phyloP scores from a whole-genome alignment of 164 flowering plant species.

The Umbilicus rupestris region DNA sequence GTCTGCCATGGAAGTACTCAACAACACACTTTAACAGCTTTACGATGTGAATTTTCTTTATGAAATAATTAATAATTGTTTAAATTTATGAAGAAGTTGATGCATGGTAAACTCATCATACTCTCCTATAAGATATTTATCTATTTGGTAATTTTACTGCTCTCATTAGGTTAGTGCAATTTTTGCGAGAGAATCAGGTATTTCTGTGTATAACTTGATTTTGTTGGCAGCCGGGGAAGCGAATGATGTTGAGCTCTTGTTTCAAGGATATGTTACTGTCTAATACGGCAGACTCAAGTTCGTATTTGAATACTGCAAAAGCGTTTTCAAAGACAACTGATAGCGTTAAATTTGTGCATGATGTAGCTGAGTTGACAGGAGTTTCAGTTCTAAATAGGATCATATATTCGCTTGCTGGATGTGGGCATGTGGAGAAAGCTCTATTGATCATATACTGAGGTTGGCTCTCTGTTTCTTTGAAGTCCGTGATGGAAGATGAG shows the following conservation, averaged over 20 bases:
- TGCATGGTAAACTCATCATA: too few relatives aligned
- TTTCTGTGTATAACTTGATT: slow-evolving; percentile 32
- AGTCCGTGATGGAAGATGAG: too few relatives aligned
- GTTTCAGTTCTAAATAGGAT: slow-evolving; percentile 44
- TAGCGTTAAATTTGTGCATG: slow-evolving; percentile 32
- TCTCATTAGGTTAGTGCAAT: slow-evolving; percentile 31
- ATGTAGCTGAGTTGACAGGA: slow-evolving; percentile 37
- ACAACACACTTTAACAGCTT: too few relatives aligned
- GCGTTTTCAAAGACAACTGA: slow-evolving; percentile 38
- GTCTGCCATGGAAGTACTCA: too few relatives aligned
- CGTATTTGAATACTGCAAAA: slow-evolving; percentile 47
- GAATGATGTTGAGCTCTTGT: slow-evolving; percentile 32
- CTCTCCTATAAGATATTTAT: too few relatives aligned
- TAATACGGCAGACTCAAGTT: slow-evolving; percentile 23
- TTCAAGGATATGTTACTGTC: slow-evolving; percentile 42
- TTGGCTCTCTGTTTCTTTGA: too few relatives aligned
- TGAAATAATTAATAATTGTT: too few relatives aligned
- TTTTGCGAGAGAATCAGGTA: slow-evolving; percentile 28
- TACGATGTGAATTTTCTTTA: too few relatives aligned
- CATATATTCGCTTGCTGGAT: slow-evolving; percentile 51
- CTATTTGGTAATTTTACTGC: slow-evolving; percentile 30
- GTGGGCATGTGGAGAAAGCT: slow-evolving; percentile 53
- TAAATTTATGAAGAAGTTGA: too few relatives aligned
- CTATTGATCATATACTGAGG: too few relatives aligned
- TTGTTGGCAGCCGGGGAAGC: slow-evolving; percentile 36